Base-by-base conservation (phyloP, 768 basidiomycete species). In the Pholiota conissans region DNA sequence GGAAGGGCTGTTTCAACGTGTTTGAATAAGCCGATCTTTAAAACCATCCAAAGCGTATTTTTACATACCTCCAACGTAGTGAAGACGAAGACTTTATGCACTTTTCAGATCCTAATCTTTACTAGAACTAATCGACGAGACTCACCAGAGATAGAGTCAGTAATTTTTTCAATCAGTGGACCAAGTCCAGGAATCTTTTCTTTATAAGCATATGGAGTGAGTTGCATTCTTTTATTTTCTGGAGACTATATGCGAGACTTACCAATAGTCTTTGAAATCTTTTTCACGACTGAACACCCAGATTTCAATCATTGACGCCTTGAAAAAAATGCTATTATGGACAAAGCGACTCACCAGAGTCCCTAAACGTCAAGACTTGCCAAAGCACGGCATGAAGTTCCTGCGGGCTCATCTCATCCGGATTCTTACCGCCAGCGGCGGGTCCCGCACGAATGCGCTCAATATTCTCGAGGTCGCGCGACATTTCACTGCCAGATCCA, bases 161-260 rank as follows among this genome's bases (percentile, higher is more conserved):
- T 83, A 45, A 95, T 72, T 71, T 92, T 95, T 61, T 95, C 91
- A 49, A 93, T 82, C 55, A 95, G 68, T 0, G 84, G 67, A 0
- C 79, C 76, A 8, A 95, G 75, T 0, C 94, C 93, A 0, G 94
- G 94, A 49, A 95, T 93, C 71, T 85, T 90, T 73, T 95, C 91
- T 82, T 63, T 60, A 47, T 52, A 18, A 27, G 13, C 51, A 51
- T 32, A 49, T 51, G 6, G 24, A 34, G 1, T 35, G 4, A 32
- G 34, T n/a, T 35, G 18, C 22, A 14, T 26, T 18, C 26, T 11
- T 18, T 22, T 27, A 49, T n/a, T n/a, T n/a, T n/a, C n/a, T n/a
- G n/a, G n/a, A n/a, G n/a, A 13, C 1, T 46, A 30, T n/a, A 24
- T 27, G 24, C 16, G 2, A 34, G 26, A 69, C 76, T 16, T 48